Base-by-base conservation (phyloP, 192 early-diverging fungal genomes). In the Coemansia sp. region DNA sequence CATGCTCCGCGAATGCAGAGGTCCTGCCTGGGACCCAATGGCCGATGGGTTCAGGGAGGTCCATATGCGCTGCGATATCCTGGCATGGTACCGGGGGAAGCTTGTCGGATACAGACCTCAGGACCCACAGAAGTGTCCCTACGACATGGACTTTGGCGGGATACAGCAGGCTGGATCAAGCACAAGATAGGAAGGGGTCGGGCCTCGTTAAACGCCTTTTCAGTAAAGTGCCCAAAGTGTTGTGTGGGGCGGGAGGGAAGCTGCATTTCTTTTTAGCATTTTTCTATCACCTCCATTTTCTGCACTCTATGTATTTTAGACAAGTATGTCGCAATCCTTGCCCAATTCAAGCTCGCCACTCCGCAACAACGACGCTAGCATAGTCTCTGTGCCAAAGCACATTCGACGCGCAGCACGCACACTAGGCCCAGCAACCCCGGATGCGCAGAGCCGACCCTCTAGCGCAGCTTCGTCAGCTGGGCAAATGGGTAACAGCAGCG, bases 61-160 rank as follows among this genome's bases (percentile, higher is more conserved):
- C 13, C 76, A 79, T 47, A 52, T 57, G 59, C 57, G 76, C 0
- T 79, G 76, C n/a, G 76, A 79, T 60, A 53, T 79, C 9, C 28
- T 11, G 4, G 55, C 70, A 0, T 79, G 76, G 76, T 67, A 63
- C 53, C 11, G 7, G 30, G 62, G 44, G 6, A 8, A 13, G 2
- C n/a, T 50, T 1, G 56, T 59, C n/a, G 76, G 76, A 11, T 79
- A 79, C 48, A 54, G 76, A 0, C 27, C 56, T 0, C 14, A 62
- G 17, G 75, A 79, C 17, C 63, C 62, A 9, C 48, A 59, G 42
- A 23, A 25, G 4, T 64, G 67, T n/a, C 76, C 70, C 19, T 55
- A 63, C 29, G 57, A 73, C 25, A 5, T 73, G 38, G 70, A 77
- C 47, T 30, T 77, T 19, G 72, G 61, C 2, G 74, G n/a, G 68